Conservation (phyloP, 2,329 filamentous ascomycete species). For the Fusarium sp. region DNA sequence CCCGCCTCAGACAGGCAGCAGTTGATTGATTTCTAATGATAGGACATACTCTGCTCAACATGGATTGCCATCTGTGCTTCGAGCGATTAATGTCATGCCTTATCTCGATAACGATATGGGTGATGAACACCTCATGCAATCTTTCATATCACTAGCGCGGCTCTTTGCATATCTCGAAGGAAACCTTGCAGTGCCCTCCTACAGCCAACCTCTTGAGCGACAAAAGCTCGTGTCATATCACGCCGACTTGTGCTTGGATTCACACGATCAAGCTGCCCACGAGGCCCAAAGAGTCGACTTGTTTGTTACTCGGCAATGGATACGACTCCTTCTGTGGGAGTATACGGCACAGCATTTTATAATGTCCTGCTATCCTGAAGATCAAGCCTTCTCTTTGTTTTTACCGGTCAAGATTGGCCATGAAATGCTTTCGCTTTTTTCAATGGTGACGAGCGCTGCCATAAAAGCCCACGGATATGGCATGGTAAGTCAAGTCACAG, state of each 20-base stretch:
- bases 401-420: conserved; percentile 43
- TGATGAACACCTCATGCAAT: conserved; percentile 31
- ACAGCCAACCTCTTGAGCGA: conserved; percentile 30
- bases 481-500: conserved; percentile 32
- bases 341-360: conserved; percentile 44
- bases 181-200: conserved; percentile 36
- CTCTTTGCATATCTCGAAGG: conserved; percentile 42
- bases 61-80: conserved; percentile 37
- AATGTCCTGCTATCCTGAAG: conserved; percentile 41
- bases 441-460: conserved; percentile 35
- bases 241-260: conserved; percentile 29
- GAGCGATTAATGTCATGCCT: conserved; percentile 38
- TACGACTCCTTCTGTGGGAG: conserved; percentile 44
- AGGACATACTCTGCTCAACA: conserved; percentile 42
- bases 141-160: conserved; percentile 37
- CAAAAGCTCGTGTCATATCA: conserved; percentile 39
- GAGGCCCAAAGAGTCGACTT: conserved; percentile 44
- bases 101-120: conserved; percentile 29
- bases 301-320: conserved; percentile 46
- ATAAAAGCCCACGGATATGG: conserved; percentile 44
- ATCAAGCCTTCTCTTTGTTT: conserved; percentile 42
- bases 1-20: fast-evolving
- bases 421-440: conserved; percentile 42
- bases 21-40: neutral
- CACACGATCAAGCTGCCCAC: conserved; percentile 26